A percentile compares a stretch with the other conserved stretches of the same genome.
phyloP scores from a whole-genome alignment of 345 rosid species.

The Rhizophora mangle region DNA sequence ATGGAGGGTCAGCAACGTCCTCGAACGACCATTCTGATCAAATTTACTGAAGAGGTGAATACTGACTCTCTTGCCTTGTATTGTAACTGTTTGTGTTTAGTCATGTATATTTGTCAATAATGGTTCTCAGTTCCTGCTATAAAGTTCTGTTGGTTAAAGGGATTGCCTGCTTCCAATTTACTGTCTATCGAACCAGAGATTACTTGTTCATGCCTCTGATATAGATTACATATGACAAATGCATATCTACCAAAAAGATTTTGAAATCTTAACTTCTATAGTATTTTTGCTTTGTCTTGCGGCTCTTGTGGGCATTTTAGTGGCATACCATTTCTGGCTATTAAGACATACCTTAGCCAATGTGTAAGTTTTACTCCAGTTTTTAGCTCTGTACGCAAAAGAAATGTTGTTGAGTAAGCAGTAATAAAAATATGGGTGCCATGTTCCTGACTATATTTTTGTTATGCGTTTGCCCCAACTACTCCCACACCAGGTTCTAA shows the following conservation, averaged over 20 bases:
- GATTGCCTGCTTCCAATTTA: background rate
- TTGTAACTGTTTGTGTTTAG: background rate
- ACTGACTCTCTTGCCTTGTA: background rate
- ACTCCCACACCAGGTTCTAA: slow-evolving; percentile 49
- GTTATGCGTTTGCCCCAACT: background rate
- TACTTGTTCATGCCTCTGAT: background rate
- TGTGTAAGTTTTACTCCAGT: background rate
- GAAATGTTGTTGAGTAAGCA: background rate
- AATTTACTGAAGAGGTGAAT: slow-evolving; percentile 91
- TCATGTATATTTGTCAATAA: background rate
- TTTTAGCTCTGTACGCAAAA: background rate
- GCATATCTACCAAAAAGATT: background rate
- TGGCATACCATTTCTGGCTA: background rate
- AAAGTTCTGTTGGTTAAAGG: background rate
- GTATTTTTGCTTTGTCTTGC: too few relatives aligned
- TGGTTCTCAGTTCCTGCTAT: background rate
- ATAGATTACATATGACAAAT: background rate
- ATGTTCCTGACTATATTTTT: background rate
- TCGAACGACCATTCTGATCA: slow-evolving; percentile 92
- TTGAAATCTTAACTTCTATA: too few relatives aligned
- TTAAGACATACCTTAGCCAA: background rate
- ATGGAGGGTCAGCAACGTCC: slow-evolving; percentile 97
- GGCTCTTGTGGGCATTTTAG: too few relatives aligned
- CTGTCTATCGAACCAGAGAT: background rate
- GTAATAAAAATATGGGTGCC: background rate